phyloP scores from a whole-genome alignment of 1,139 yeast genomes.

The Geotrichum bryndzae region DNA sequence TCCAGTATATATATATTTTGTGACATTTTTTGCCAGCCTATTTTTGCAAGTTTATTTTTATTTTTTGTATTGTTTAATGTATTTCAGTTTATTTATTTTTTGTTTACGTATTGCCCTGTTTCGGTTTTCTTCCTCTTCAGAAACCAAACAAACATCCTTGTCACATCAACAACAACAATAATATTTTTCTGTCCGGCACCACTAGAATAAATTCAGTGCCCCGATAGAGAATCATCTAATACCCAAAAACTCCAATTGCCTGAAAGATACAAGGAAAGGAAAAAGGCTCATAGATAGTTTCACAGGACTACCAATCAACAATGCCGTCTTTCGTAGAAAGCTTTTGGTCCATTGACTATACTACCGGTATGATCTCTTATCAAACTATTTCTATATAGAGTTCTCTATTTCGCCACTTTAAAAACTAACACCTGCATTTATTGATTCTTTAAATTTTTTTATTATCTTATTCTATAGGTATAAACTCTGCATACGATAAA shows the following conservation, averaged over 20 bases:
- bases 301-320: not conserved
- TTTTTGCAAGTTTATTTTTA: not conserved
- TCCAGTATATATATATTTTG: not conserved
- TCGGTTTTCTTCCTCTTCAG: not conserved
- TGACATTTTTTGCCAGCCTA: not conserved
- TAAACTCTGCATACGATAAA: slow-evolving; percentile 55
- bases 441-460: no score
- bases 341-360: slow-evolving; percentile 26
- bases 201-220: not conserved
- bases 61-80: not conserved
- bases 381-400: not conserved
- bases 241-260: not conserved
- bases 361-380: slow-evolving; percentile 9
- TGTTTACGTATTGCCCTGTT: no score
- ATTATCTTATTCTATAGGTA: slow-evolving; percentile 36
- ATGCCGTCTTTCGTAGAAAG: slow-evolving; percentile 21
- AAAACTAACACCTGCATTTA: not conserved
- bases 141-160: not conserved
- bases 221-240: not conserved
- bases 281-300: not conserved
- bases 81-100: not conserved
- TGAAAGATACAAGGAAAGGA: not conserved
- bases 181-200: not conserved
- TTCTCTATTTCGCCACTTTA: not conserved
- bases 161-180: not conserved